phyloP scores from a whole-genome alignment of 768 basidiomycete genomes.

The Amanita muscaria region DNA sequence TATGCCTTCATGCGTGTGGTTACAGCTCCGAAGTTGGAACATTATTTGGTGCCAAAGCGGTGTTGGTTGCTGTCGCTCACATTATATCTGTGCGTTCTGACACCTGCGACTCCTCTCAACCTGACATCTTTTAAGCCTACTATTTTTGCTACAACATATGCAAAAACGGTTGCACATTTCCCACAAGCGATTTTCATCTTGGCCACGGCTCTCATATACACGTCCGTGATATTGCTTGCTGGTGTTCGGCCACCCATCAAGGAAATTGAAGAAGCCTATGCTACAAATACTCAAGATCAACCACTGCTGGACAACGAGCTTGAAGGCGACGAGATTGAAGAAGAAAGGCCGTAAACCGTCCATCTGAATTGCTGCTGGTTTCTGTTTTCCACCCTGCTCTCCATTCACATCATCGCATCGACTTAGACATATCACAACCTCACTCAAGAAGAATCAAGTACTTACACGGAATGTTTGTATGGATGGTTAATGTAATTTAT shows the following conservation, averaged over 20 bases:
- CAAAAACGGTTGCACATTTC: constrained; percentile 49
- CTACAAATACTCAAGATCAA: constrained; percentile 3
- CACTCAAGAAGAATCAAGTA: too few relatives aligned
- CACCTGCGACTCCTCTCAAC: background rate
- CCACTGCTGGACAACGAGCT: background rate
- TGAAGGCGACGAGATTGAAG: background rate
- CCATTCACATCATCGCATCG: too few relatives aligned
- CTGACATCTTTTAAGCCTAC: constrained; percentile 38
- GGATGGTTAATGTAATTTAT: too few relatives aligned
- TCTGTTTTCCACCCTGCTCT: too few relatives aligned
- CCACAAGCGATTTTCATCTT: constrained; percentile 63
- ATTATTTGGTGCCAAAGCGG: constrained; percentile 64
- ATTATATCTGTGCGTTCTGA: constrained; percentile 40
- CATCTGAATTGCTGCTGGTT: too few relatives aligned
- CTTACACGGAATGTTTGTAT: too few relatives aligned
- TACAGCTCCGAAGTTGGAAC: constrained; percentile 42
- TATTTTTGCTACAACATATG: constrained; percentile 61
- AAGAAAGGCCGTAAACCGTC: background rate
- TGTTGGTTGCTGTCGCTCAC: constrained; percentile 57
- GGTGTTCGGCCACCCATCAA: constrained; percentile 23
- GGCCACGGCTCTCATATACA: constrained; percentile 45
- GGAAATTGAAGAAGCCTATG: constrained; percentile 14
- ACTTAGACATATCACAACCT: too few relatives aligned
- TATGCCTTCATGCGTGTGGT: constrained; percentile 52
- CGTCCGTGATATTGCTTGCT: constrained; percentile 38